A percentile compares a stretch with the other conserved stretches of the same genome.
These are phyloP conservation scores for Trichoderma harzianum DNA, from an alignment of 2,329 filamentous ascomycete species.

Conservation along the genomic window DNA sequence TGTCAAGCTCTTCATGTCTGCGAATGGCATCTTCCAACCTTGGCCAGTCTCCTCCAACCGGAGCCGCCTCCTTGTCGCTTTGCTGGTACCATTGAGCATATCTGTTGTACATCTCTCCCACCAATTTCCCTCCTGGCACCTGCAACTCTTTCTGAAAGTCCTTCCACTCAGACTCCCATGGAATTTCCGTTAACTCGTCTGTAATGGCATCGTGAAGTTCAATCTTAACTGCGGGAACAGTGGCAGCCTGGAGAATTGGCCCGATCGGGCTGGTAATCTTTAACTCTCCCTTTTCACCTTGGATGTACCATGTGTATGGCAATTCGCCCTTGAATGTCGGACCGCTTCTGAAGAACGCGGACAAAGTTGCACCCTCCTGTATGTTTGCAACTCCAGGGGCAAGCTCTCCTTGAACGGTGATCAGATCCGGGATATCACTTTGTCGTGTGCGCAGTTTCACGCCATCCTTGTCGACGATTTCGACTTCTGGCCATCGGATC, in stretches of 20 bases:
- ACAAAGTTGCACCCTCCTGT: background rate
- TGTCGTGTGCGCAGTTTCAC: background rate
- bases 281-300: background rate
- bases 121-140: background rate
- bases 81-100: constrained; percentile 9
- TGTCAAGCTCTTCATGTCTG: constrained; percentile 1
- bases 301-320: background rate
- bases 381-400: constrained; percentile 1
- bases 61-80: background rate
- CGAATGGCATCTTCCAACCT: background rate
- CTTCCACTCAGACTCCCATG: constrained; percentile 6
- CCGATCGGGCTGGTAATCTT: background rate
- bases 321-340: background rate
- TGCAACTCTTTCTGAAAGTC: background rate
- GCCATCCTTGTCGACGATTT: background rate
- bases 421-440: background rate
- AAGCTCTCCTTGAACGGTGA: constrained; percentile 1
- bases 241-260: background rate
- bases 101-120: constrained; percentile 6
- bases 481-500: constrained; percentile 3
- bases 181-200: background rate
- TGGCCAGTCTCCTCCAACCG: background rate
- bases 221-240: background rate
- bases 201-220: background rate
- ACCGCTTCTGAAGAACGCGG: background rate